These are phyloP conservation scores for Xylariaceae sp. DNA, from an alignment of 2,329 filamentous ascomycete species.

Conservation along the genomic window DNA sequence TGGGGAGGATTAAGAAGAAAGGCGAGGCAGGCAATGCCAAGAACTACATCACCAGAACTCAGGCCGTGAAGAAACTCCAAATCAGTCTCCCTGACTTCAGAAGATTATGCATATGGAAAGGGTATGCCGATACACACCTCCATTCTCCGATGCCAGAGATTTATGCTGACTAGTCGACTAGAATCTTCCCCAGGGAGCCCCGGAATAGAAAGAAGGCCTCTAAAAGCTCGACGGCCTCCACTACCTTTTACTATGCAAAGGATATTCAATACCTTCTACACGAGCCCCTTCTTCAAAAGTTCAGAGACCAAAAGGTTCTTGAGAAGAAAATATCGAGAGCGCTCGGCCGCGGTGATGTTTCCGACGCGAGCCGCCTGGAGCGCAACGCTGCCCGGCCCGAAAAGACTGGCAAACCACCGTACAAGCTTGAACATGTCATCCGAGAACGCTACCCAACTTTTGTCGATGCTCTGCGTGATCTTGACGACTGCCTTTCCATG, in stretches of 20 bases:
- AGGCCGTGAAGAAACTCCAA: constrained; percentile 96
- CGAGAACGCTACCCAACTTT: constrained; percentile 98
- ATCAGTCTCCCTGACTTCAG: constrained; percentile 96
- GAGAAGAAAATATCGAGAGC: constrained; percentile 97
- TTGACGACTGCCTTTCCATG: constrained; percentile 96
- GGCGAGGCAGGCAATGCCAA: constrained; percentile 88
- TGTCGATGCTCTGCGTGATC: constrained; percentile 84
- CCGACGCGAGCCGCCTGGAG: constrained; percentile 84
- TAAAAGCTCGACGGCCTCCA: constrained; percentile 83
- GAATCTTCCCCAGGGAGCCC: constrained; percentile 93
- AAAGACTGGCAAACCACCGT: constrained; percentile 82
- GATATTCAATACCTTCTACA: constrained; percentile 98
- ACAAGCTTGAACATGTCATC: constrained; percentile 94
- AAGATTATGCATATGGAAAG: constrained; percentile 99
- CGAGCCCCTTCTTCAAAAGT: constrained; percentile 89
- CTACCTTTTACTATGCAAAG: constrained; percentile 88
- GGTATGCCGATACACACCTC: constrained; percentile 30
- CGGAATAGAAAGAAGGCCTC: constrained; percentile 95
- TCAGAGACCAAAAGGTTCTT: constrained; percentile 93
- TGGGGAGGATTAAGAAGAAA: constrained; percentile 88
- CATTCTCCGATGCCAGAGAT: background rate
- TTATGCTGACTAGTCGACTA: constrained; percentile 4
- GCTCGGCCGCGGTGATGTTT: constrained; percentile 84
- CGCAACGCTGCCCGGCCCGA: constrained; percentile 81
- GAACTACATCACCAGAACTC: constrained; percentile 96